These are phyloP conservation scores for Dissophora ornata DNA, from an alignment of 192 early-diverging fungal genomes.

Conservation along the genomic window DNA sequence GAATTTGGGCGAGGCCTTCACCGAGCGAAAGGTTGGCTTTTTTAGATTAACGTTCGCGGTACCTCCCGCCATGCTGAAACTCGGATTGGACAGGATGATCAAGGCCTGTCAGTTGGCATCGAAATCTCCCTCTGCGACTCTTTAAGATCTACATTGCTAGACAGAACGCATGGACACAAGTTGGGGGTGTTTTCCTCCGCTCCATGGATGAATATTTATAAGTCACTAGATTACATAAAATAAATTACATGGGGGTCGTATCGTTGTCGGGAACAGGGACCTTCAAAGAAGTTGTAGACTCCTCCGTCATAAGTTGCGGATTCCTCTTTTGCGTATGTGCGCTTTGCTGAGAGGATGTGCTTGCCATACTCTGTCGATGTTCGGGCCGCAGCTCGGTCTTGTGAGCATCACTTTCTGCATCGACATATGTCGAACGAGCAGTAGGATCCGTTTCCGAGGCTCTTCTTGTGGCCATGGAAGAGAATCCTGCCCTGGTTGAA, in stretches of 20 bases:
- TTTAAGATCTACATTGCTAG: too few species aligned
- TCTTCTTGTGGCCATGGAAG: not conserved
- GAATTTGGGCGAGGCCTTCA: slow-evolving; percentile 75
- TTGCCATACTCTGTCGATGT: not conserved
- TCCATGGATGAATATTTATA: too few species aligned
- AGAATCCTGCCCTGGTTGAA: not conserved
- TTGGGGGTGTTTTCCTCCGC: too few species aligned
- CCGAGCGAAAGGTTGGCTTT: slow-evolving; percentile 65
- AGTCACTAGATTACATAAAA: too few species aligned
- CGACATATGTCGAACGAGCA: not conserved
- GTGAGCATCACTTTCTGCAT: slow-evolving; percentile 8
- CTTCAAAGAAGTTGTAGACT: not conserved
- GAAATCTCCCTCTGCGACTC: too few species aligned
- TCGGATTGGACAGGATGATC: slow-evolving; percentile 62
- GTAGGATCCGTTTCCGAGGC: not conserved
- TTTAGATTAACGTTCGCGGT: slow-evolving; percentile 76
- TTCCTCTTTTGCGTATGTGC: too few species aligned
- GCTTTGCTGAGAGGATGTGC: not conserved
- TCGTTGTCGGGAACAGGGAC: too few species aligned
- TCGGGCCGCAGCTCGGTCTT: slow-evolving; percentile 21
- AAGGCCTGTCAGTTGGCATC: slow-evolving; percentile 35
- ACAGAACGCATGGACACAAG: too few species aligned
- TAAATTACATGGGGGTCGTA: too few species aligned
- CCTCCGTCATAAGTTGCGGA: not conserved
- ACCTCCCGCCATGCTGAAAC: slow-evolving; percentile 54